Conservation (phyloP, 768 basidiomycete genomes). For the Wakefieldia striispora region DNA sequence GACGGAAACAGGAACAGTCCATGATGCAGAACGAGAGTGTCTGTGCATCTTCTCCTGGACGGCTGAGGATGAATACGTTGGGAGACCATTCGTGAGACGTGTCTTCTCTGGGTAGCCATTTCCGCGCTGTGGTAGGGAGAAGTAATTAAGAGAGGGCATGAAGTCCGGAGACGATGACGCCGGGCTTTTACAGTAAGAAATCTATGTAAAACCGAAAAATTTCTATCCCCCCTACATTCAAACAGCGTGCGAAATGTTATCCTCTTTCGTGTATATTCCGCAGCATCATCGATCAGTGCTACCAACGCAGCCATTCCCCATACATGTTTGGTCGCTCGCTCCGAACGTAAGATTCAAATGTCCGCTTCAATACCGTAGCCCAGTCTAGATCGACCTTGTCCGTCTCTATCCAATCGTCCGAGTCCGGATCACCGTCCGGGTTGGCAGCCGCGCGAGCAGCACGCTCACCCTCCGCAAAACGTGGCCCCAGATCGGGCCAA, state of each 20-base stretch:
- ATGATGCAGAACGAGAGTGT: conserved; percentile 44
- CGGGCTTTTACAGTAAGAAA: conserved; percentile 16
- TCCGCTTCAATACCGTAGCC: conserved; percentile 87
- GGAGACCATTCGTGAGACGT: conserved; percentile 42
- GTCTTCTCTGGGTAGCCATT: conserved; percentile 46
- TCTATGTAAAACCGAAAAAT: background rate
- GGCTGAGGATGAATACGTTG: conserved; percentile 53
- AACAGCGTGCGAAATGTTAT: conserved; percentile 24
- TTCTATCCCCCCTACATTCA: background rate
- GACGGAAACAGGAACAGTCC: conserved; percentile 59
- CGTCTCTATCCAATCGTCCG: conserved; percentile 25
- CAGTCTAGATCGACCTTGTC: conserved; percentile 83
- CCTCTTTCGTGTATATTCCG: conserved; percentile 25
- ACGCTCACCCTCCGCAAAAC: conserved; percentile 74
- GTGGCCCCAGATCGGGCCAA: conserved; percentile 84
- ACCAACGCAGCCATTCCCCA: conserved; percentile 60
- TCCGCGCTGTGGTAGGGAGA: conserved; percentile 43
- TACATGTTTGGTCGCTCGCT: conserved; percentile 92
- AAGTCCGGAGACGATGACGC: conserved; percentile 9
- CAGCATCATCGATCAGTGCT: too few species aligned
- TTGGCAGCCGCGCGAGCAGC: conserved; percentile 45
- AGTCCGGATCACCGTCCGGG: conserved; percentile 18
- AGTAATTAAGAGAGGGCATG: conserved; percentile 50
- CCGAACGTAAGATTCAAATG: conserved; percentile 88
- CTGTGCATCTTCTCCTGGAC: conserved; percentile 65